Percentiles rank a stretch among this genome's conserved stretches.
Evolutionary conservation across 2,329 filamentous ascomycete genomes (phyloP).

Genomic region (Tolypocladium sp.): DNA sequence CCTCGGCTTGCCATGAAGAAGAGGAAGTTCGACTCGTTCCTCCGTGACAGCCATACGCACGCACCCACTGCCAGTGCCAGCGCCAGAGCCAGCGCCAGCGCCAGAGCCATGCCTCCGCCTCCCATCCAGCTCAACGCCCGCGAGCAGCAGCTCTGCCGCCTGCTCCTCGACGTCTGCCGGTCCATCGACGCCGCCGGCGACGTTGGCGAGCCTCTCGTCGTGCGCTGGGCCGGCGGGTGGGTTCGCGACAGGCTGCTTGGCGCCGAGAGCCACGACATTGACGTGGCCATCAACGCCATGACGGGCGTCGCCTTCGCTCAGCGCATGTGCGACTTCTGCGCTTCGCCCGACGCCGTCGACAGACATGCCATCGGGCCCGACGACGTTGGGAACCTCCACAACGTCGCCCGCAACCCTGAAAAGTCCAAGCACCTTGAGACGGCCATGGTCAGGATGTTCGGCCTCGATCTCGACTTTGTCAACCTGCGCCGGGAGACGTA

Average conservation of each 20-base stretch:
- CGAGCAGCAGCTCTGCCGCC: conserved; percentile 62
- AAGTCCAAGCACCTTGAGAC: conserved; percentile 97
- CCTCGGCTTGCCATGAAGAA: conserved; percentile 22
- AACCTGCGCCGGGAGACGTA: conserved; percentile 92
- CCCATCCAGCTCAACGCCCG: conserved; percentile 51
- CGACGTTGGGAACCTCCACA: conserved; percentile 70
- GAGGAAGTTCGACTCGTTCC: conserved; percentile 17
- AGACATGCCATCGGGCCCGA: conserved; percentile 49
- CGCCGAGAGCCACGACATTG: conserved; percentile 68
- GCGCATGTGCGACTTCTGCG: conserved; percentile 60
- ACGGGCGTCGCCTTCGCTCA: conserved; percentile 70
- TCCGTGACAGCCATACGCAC: conserved; percentile 9
- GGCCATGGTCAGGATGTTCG: conserved; percentile 75
- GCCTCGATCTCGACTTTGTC: conserved; percentile 85
- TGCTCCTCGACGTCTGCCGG: conserved; percentile 74
- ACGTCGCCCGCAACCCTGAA: conserved; percentile 84
- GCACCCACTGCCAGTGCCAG: neutral
- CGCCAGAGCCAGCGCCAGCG: neutral
- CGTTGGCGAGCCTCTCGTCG: conserved; percentile 45
- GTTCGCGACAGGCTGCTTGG: conserved; percentile 76
- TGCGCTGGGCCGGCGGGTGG: conserved; percentile 82
- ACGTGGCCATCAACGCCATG: conserved; percentile 79
- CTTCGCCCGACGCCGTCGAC: conserved; percentile 45
- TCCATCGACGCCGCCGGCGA: conserved; percentile 42
- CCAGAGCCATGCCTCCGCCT: conserved; percentile 5